Base-by-base conservation (phyloP, 139 green algal species). In the Picochlorum sp. region DNA sequence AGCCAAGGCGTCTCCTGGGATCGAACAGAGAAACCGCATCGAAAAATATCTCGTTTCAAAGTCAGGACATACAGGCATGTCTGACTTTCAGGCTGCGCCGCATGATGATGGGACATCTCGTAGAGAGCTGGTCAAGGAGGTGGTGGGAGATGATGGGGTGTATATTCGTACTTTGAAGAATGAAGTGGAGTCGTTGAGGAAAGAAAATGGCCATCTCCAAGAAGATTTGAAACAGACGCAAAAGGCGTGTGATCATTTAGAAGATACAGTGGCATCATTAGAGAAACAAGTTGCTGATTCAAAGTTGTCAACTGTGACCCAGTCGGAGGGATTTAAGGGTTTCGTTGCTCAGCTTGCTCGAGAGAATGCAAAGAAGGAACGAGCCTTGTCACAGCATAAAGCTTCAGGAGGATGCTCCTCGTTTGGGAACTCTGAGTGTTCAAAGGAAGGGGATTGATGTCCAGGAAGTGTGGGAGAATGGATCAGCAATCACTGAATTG, bases 391-490 rank as follows among this genome's bases (percentile, higher is more conserved):
- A 14, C 34, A 51, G 9, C 72, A 61, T 45, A 32, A 32, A 67
- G 41, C 60, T 87, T 61, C 79, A 78, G 34, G 32, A 45, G 57
- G 32, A 68, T 32, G 63, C 74, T 28, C 57, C 57, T 20, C 67
- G 79, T 41, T 67, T 85, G 44, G 67, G 78, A 23, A 60, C 26
- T 20, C 50, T 84, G n/a, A 55, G 62, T 3, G 60, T 80, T 13
- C 51, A 51, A 3, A 64, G 70, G 3, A 32, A 26, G 13, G 75
- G 74, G 21, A 70, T 84, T 21, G 61, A 78, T 49, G 54, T 69
- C 58, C 63, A 74, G 26, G 57, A 77, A 60, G 78, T 90, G 4
- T 96, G 87, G 87, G 86, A 94, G 65, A 86, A 93, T 49, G 88
- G 88, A 2, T 54, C 66, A 9, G 86, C 85, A 11, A 81, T 90